phyloP scores from a whole-genome alignment of 75 land plant genomes.

The Pseudotsuga menziesii region DNA sequence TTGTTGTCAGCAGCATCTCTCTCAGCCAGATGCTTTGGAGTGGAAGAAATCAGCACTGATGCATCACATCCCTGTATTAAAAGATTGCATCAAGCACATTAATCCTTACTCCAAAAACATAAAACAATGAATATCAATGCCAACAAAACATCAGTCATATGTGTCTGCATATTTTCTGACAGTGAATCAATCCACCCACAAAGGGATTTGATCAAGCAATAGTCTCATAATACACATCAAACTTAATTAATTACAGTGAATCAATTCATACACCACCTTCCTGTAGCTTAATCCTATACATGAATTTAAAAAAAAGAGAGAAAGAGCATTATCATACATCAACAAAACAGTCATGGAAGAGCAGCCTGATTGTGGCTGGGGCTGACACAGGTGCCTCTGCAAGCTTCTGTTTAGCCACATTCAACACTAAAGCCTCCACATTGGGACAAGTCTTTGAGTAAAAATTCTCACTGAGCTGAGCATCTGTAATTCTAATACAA shows the following conservation, averaged over 20 bases:
- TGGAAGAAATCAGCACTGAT: conserved; percentile 19
- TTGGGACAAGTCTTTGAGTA: conserved; percentile 53
- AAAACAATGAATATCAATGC: too few relatives aligned
- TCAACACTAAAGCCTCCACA: conserved; percentile 36
- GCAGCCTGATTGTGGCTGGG: conserved; percentile 60
- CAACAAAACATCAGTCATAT: too few relatives aligned
- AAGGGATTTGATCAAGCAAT: too few relatives aligned
- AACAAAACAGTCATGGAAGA: conserved; percentile 78
- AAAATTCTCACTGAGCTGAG: conserved; percentile 38
- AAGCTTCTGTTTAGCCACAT: conserved; percentile 29
- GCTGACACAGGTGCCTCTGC: conserved; percentile 41
- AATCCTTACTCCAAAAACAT: too few relatives aligned
- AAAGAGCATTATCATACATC: conserved; percentile 28
- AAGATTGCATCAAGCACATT: background rate
- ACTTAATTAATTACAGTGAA: too few relatives aligned
- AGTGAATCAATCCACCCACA: too few relatives aligned
- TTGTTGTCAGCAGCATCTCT: conserved; percentile 19
- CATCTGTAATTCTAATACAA: too few relatives aligned
- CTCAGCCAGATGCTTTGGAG: conserved; percentile 11
- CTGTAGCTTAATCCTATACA: too few relatives aligned
- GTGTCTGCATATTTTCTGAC: too few relatives aligned
- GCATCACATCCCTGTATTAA: conserved; percentile 25
- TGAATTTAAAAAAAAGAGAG: background rate
- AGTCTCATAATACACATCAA: too few relatives aligned
- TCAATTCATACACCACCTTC: too few relatives aligned